Percentiles rank a stretch among this genome's conserved stretches.
Conservation (phyloP, 495 filamentous ascomycete genomes). For the Tetracladium setigerum region DNA sequence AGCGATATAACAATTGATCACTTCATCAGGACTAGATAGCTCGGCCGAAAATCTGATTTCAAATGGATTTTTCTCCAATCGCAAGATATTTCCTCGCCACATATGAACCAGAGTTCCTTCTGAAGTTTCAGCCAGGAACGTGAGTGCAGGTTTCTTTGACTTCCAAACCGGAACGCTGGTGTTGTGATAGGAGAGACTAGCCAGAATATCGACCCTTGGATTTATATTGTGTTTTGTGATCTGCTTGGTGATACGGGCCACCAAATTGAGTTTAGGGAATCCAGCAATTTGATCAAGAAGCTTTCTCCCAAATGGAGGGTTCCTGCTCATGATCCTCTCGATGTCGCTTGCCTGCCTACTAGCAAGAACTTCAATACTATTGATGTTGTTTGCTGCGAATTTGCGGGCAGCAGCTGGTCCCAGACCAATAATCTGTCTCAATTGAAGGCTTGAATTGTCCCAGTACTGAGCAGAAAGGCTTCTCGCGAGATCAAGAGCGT, state of each 20-base stretch:
- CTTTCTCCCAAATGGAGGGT: constrained; percentile 76
- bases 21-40: constrained; percentile 47
- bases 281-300: constrained; percentile 52
- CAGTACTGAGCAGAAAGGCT: constrained; percentile 74
- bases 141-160: constrained; percentile 56
- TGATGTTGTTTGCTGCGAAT: constrained; percentile 62
- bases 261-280: constrained; percentile 52
- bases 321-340: constrained; percentile 67
- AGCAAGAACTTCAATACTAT: constrained; percentile 63
- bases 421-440: constrained; percentile 82
- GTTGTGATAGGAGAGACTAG: constrained; percentile 68
- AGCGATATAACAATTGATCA: constrained; percentile 64
- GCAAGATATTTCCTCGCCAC: constrained; percentile 62
- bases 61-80: constrained; percentile 49
- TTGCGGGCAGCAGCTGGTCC: constrained; percentile 73
- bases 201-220: constrained; percentile 45
- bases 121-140: constrained; percentile 68
- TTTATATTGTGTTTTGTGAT: constrained; percentile 16
- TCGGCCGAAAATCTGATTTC: constrained; percentile 55
- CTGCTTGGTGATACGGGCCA: constrained; percentile 21
- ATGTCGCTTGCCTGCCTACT: constrained; percentile 60
- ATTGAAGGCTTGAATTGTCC: constrained; percentile 77
- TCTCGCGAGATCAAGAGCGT: constrained; percentile 71
- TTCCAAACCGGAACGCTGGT: constrained; percentile 54
- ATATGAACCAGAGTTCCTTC: constrained; percentile 72